Evolutionary conservation across 495 filamentous ascomycete genomes (phyloP).

Genomic region (Hamigera avellanea): DNA sequence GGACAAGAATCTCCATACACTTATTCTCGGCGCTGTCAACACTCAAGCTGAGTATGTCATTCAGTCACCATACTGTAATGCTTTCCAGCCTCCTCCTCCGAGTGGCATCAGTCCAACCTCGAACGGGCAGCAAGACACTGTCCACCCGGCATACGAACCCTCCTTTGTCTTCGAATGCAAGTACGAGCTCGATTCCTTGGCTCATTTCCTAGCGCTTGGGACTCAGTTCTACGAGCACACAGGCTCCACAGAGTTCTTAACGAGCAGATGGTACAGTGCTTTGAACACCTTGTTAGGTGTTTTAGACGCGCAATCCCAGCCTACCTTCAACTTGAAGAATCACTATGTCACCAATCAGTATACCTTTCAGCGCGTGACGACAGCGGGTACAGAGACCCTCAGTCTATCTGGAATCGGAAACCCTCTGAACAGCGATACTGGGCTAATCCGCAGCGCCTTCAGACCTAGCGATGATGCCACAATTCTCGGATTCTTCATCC

Average conservation of each 20-base stretch:
- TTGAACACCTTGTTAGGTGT: constrained; percentile 61
- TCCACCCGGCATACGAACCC: constrained; percentile 79
- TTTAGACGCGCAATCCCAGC: constrained; percentile 64
- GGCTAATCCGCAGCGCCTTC: constrained; percentile 84
- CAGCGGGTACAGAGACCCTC: constrained; percentile 80
- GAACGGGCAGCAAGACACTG: constrained; percentile 69
- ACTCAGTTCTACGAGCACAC: constrained; percentile 82
- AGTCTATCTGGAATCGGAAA: constrained; percentile 77
- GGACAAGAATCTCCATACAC: constrained; percentile 58
- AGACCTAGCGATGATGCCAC: constrained; percentile 97
- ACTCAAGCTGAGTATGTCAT: constrained; percentile 94
- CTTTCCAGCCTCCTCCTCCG: constrained; percentile 86
- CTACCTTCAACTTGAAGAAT: constrained; percentile 62
- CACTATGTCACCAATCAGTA: constrained; percentile 63
- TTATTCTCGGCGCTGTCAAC: constrained; percentile 92
- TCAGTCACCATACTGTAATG: constrained; percentile 92
- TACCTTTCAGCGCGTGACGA: constrained; percentile 73
- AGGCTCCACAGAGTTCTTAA: constrained; percentile 65
- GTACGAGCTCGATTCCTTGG: constrained; percentile 94
- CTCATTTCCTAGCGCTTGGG: constrained; percentile 74
- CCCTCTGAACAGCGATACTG: constrained; percentile 73
- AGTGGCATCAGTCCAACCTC: constrained; percentile 56
- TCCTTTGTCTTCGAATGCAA: constrained; percentile 93
- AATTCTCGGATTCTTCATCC: constrained; percentile 90
- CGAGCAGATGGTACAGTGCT: constrained; percentile 66